Conservation (phyloP, 225 moss, liverwort and hornwort genomes). For the Physcomitrium patens region DNA sequence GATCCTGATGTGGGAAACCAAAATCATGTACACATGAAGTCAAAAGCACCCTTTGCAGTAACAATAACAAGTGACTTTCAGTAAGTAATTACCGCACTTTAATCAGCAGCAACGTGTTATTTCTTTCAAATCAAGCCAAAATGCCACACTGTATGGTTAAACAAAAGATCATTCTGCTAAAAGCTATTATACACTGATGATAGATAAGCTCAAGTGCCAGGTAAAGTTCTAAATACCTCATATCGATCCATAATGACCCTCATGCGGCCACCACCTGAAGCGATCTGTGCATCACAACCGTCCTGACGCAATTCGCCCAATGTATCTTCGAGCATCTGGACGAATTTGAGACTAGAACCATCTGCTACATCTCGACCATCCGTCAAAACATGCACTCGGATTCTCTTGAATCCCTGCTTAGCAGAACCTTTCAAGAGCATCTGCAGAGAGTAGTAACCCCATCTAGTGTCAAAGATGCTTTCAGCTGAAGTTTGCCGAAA, state of each 20-base stretch:
- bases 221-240: constrained; percentile 59
- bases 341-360: constrained; percentile 80
- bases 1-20: background rate
- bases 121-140: background rate
- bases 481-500: constrained; percentile 5
- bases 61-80: background rate
- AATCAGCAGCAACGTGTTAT: background rate
- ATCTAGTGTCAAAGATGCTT: constrained; percentile 13
- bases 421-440: constrained; percentile 68
- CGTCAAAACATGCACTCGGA: constrained; percentile 85
- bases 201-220: constrained; percentile 14
- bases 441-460: constrained; percentile 35
- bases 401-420: constrained; percentile 76
- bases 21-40: background rate
- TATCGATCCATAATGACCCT: constrained; percentile 98
- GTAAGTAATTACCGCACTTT: background rate
- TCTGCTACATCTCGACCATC: constrained; percentile 95
- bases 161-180: background rate
- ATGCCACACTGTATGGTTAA: background rate
- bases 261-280: constrained; percentile 98
- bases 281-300: constrained; percentile 84
- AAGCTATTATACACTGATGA: background rate
- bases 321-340: constrained; percentile 75
- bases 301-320: constrained; percentile 64
- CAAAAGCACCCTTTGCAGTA: background rate